These are phyloP conservation scores for Solanum clarkiae DNA, from an alignment of 257 asterid genomes.

Conservation along the genomic window DNA sequence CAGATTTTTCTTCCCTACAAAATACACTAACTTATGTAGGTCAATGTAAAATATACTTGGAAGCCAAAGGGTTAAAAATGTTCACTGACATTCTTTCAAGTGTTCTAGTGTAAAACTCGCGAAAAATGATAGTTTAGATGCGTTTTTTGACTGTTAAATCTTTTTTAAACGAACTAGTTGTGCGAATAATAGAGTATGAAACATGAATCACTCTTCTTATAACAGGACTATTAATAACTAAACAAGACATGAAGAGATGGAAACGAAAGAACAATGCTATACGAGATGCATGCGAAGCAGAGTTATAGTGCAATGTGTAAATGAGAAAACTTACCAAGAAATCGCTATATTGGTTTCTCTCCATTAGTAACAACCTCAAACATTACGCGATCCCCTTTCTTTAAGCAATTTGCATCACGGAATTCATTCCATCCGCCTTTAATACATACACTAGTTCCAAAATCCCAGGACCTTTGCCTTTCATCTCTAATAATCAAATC, in stretches of 20 bases:
- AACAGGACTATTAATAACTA: not conserved
- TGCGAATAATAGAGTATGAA: not conserved
- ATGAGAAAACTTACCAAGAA: not conserved
- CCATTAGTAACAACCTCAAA: not conserved
- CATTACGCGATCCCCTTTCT: not conserved
- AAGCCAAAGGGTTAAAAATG: not conserved
- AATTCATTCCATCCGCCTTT: not conserved
- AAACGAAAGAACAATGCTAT: not conserved
- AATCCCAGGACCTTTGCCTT: not conserved
- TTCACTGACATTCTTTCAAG: not conserved
- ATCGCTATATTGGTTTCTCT: not conserved
- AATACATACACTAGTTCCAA: not conserved
- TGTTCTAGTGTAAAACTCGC: not conserved
- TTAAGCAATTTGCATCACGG: not conserved
- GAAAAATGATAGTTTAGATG: too few relatives aligned
- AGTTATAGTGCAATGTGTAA: not conserved
- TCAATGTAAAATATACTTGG: not conserved
- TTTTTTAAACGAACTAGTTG: not conserved
- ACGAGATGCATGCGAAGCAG: not conserved
- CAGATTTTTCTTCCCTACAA: not conserved
- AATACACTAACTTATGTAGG: not conserved
- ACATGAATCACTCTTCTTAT: not conserved
- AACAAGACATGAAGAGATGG: not conserved
- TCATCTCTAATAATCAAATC: not conserved
- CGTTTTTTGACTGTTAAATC: too few relatives aligned